Percentiles rank a stretch among this genome's conserved stretches.
Conservation (phyloP, 148 eudicot genomes). For the Amaranthus hypochondriacus region DNA sequence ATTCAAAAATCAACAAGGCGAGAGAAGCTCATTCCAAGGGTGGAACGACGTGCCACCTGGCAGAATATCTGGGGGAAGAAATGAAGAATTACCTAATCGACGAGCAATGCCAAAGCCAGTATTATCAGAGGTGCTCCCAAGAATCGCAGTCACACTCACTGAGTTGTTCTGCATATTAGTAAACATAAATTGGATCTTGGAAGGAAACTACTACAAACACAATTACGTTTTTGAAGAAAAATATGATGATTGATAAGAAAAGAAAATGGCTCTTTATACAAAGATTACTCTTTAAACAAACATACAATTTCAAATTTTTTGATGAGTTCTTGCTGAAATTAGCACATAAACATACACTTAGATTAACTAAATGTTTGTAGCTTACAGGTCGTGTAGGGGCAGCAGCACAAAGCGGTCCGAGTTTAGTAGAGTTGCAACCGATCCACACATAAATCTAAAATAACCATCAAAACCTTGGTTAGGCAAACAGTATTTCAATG, state of each 20-base stretch:
- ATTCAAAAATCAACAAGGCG: slow-evolving; percentile 11
- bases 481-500: not conserved
- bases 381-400: slow-evolving; percentile 70
- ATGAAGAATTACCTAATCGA: slow-evolving; percentile 52
- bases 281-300: not conserved
- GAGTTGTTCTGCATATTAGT: slow-evolving; percentile 46
- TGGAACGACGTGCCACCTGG: not conserved
- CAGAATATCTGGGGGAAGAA: not conserved
- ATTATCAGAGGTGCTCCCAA: slow-evolving; percentile 80
- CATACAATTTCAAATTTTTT: not conserved
- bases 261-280: not conserved
- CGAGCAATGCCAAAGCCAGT: slow-evolving; percentile 85
- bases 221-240: not conserved
- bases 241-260: not conserved
- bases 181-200: not conserved
- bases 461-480: not conserved
- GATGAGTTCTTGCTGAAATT: not conserved
- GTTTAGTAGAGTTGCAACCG: slow-evolving; percentile 59
- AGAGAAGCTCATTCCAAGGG: not conserved
- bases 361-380: not conserved
- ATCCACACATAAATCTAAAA: slow-evolving; percentile 74
- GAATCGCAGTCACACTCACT: slow-evolving; percentile 65
- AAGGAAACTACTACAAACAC: slow-evolving; percentile 5
- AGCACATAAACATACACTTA: not conserved
- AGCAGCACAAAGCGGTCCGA: slow-evolving; percentile 68